Evolutionary conservation across 768 basidiomycete genomes (phyloP).

Genomic region (Mrakia frigida): DNA sequence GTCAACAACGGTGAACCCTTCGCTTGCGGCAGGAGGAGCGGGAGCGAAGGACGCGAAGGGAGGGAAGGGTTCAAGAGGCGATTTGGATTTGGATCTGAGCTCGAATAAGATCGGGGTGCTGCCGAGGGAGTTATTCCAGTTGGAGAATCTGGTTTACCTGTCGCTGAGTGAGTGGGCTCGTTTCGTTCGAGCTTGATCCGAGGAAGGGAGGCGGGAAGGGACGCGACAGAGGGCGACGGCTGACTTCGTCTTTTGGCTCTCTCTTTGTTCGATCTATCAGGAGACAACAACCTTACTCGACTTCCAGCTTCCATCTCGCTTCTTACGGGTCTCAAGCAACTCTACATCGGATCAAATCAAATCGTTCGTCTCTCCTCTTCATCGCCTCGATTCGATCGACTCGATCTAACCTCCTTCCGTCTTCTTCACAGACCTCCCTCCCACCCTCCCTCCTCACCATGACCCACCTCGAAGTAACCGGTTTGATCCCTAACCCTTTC

Average conservation of each 20-base stretch:
- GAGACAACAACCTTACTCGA: neutral
- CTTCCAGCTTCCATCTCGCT: neutral
- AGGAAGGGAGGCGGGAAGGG: no score
- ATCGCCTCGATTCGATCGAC: neutral
- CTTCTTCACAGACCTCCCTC: neutral
- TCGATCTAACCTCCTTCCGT: neutral
- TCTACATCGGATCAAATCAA: constrained; percentile 4
- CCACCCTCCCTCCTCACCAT: constrained; percentile 11
- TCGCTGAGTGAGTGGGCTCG: neutral
- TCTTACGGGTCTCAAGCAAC: neutral
- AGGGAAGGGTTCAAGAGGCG: neutral
- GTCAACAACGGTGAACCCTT: neutral
- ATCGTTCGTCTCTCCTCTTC: constrained; percentile 1
- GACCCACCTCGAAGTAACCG: neutral
- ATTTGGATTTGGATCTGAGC: neutral
- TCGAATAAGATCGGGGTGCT: neutral
- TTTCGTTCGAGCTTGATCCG: neutral
- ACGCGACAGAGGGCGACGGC: neutral
- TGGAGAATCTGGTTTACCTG: constrained; percentile 2
- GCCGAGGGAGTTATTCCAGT: neutral
- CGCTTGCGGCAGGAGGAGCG: neutral
- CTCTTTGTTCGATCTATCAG: neutral
- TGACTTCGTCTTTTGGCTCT: neutral
- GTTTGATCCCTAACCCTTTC: constrained; percentile 8
- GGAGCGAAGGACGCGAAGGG: neutral